Conservation (phyloP, 2,329 filamentous ascomycete genomes). For the Huntiella omanensis region DNA sequence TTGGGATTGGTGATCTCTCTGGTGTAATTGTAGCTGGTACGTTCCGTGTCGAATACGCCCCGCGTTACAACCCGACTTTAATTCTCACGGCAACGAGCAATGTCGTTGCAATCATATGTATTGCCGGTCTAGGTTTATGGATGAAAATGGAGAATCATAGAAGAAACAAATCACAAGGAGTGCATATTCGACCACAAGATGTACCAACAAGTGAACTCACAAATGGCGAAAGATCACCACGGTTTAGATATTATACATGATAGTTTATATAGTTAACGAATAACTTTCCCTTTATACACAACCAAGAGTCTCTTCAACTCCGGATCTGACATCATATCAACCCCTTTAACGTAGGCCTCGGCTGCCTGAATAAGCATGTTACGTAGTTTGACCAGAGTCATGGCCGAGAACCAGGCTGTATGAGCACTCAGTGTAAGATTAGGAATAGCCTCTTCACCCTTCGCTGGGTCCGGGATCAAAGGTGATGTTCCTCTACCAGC, state of each 20-base stretch:
- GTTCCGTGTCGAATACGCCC: slow-evolving; percentile 29
- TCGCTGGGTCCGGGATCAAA: slow-evolving; percentile 4
- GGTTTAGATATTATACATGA: slow-evolving; percentile 20
- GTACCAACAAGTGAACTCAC: slow-evolving; percentile 21
- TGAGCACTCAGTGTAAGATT: slow-evolving; percentile 6
- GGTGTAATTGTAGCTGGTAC: slow-evolving; percentile 25
- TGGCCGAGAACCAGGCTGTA: slow-evolving; percentile 6
- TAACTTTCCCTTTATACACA: slow-evolving; percentile 4
- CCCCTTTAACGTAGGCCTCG: slow-evolving; percentile 1
- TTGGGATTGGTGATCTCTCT: slow-evolving; percentile 30
- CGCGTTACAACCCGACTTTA: slow-evolving; percentile 28
- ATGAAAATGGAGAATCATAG: slow-evolving; percentile 26
- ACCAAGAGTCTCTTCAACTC: not conserved
- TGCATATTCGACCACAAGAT: slow-evolving; percentile 19
- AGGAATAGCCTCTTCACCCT: slow-evolving; percentile 3
- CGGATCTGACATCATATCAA: not conserved
- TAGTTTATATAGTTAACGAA: not conserved
- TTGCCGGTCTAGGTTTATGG: slow-evolving; percentile 22
- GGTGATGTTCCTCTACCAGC: slow-evolving; percentile 10
- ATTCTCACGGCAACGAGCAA: slow-evolving; percentile 23
- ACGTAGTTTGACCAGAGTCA: slow-evolving; percentile 3
- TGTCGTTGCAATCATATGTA: slow-evolving; percentile 22
- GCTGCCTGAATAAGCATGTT: slow-evolving; percentile 3
- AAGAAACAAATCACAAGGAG: slow-evolving; percentile 21
- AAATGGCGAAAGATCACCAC: slow-evolving; percentile 20